Conservation (phyloP, 257 asterid species). For the Ilex aquifolium region DNA sequence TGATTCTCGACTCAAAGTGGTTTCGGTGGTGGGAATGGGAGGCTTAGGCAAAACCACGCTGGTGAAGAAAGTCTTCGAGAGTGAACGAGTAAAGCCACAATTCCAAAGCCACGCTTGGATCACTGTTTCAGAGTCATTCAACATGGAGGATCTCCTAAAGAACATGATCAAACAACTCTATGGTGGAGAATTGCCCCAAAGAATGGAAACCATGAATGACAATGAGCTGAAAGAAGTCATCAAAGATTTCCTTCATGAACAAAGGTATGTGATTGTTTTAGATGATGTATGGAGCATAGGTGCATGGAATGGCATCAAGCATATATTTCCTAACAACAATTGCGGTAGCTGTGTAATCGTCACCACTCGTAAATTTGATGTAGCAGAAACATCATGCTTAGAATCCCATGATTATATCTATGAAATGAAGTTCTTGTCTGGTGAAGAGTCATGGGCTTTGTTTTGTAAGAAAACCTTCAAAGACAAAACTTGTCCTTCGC, state of each 20-base stretch:
- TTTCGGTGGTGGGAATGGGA: conserved; percentile 35
- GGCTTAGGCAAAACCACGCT: conserved; percentile 38
- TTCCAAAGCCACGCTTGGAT: conserved; percentile 13
- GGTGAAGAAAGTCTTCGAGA: conserved; percentile 30
- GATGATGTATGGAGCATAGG: too few relatives aligned
- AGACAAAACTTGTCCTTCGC: too few relatives aligned
- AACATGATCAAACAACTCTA: conserved; percentile 21
- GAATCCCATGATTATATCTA: too few relatives aligned
- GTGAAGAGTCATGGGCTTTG: too few relatives aligned
- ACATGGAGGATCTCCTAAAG: conserved; percentile 20
- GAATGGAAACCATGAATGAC: conserved; percentile 5
- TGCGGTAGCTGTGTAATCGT: conserved; percentile 25
- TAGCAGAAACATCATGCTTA: too few relatives aligned
- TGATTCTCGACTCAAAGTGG: conserved; percentile 16
- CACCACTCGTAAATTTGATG: conserved; percentile 23
- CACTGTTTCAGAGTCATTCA: too few relatives aligned
- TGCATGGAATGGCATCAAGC: conserved; percentile 27
- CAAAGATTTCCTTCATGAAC: conserved; percentile 16
- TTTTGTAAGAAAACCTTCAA: too few relatives aligned
- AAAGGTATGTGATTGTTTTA: too few relatives aligned
- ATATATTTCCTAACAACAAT: conserved; percentile 17
- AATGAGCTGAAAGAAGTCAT: conserved; percentile 11
- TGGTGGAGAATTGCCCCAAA: conserved; percentile 10
- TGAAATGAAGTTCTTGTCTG: too few relatives aligned
- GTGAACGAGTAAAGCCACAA: conserved; percentile 14